Evolutionary conservation across 352 stramenopile genomes (phyloP), one percentile per base, ranked within the genome.

Genomic region (Phytophthora constricta): DNA sequence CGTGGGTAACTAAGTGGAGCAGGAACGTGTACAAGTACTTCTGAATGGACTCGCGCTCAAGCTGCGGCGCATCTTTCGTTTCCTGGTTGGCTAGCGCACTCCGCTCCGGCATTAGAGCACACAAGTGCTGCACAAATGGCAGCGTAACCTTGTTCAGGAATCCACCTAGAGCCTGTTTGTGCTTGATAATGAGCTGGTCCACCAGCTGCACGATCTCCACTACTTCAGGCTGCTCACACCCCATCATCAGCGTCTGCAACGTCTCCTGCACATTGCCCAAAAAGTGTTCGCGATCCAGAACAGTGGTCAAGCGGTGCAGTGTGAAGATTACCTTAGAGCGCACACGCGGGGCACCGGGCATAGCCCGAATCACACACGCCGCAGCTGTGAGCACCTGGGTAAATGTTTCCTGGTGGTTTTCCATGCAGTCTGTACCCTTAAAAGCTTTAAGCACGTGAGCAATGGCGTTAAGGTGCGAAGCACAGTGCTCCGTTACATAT

Each of bases 121-220:
- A 91, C 58, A 95, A 52, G 33, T 91, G 86, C 63, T 91, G 75
- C 33, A 96, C 74, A 34, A 96, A 96, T 17, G 70, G 71, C 52
- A 96, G 73, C 9, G 72, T 77, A 4, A 72, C 84, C 49, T 82
- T 76, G 49, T 94, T 80, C 46, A 96, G 77, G 45, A 96, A 91
- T 16, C 69, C 69, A 0, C 82, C 80, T 5, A 96, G 70, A 31
- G 71, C 76, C 5, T 82, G 68, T 45, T 94, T 96, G 80, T 93
- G 87, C 65, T 91, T 89, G 74, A 94, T 92, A 59, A 96, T 92
- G 37, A 96, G 74, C 68, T 96, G 87, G 68, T 94, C 82, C 33
- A 96, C 62, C 9, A 96, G 67, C 70, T 94, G 87, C 51, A 96
- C 86, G 23, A 93, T 82, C 57, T 96, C 87, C 31, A 96, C 71